Conservation (phyloP, 2,329 filamentous ascomycete species). For the Botrytis elliptica region DNA sequence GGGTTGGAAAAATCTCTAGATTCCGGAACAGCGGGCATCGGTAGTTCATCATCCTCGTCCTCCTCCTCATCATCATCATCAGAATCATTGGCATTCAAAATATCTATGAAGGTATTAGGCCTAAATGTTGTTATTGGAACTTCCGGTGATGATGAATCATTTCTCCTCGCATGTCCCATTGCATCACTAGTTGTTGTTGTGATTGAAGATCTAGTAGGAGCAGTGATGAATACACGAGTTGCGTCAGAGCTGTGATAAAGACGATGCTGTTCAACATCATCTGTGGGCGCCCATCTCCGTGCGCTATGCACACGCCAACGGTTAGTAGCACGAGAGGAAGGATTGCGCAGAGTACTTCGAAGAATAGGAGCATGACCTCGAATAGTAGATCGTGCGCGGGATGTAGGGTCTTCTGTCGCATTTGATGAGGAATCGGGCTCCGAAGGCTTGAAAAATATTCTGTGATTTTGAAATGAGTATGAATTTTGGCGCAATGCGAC, state of each 20-base stretch:
- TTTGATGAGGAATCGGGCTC: slow-evolving; percentile 35
- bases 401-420: slow-evolving; percentile 34
- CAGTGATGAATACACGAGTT: not conserved
- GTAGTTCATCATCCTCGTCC: slow-evolving; percentile 29
- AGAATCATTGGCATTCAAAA: not conserved
- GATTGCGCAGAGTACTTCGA: not conserved
- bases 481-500: slow-evolving; percentile 16
- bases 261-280: not conserved
- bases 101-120: slow-evolving; percentile 14
- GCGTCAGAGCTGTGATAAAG: not conserved
- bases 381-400: slow-evolving; percentile 37
- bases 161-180: not conserved
- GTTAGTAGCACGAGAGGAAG: not conserved
- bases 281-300: not conserved
- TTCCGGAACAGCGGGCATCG: slow-evolving; percentile 38
- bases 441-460: slow-evolving; percentile 37
- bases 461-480: slow-evolving; percentile 29
- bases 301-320: not conserved
- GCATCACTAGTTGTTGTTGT: not conserved
- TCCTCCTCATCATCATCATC: not conserved
- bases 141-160: not conserved
- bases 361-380: slow-evolving; percentile 26
- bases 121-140: slow-evolving; percentile 27
- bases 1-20: slow-evolving; percentile 24
- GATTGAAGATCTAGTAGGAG: not conserved